Evolutionary conservation across 768 basidiomycete genomes (phyloP).

Genomic region (Tulasnella sp.): DNA sequence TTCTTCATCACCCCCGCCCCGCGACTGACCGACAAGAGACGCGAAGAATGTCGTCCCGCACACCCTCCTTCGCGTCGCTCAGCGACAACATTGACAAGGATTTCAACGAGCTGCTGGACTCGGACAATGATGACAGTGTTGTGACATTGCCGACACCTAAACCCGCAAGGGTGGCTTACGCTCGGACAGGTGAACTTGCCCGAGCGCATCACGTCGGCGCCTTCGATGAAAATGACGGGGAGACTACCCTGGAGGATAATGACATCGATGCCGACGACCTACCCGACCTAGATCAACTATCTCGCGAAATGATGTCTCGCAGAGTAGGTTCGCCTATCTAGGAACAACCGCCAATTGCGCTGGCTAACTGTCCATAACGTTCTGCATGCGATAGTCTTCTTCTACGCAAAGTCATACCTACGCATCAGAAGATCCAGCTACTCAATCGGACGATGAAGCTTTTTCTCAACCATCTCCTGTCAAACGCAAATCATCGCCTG

Average conservation of each 20-base stretch:
- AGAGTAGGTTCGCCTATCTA: too few species aligned
- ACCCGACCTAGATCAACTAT: not conserved
- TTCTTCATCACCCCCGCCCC: not conserved
- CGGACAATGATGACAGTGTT: constrained; percentile 9
- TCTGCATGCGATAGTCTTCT: too few species aligned
- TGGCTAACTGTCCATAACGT: too few species aligned
- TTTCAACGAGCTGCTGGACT: constrained; percentile 2
- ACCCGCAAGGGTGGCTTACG: not conserved
- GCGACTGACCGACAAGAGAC: not conserved
- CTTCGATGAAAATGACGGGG: not conserved
- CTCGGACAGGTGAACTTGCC: not conserved
- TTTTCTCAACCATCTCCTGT: too few species aligned
- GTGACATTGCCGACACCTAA: not conserved
- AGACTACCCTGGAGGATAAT: not conserved
- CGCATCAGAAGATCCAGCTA: too few species aligned
- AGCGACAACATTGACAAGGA: not conserved
- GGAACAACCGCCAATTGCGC: too few species aligned
- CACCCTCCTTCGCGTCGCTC: not conserved
- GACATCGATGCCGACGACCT: not conserved
- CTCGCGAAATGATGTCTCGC: too few species aligned
- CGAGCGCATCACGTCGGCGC: not conserved
- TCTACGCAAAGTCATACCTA: too few species aligned
- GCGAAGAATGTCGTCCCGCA: not conserved
- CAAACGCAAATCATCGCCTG: too few species aligned
- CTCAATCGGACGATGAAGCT: too few species aligned